phyloP scores from a whole-genome alignment of 1,139 yeast genomes.

The Suhomyces choctaworum region DNA sequence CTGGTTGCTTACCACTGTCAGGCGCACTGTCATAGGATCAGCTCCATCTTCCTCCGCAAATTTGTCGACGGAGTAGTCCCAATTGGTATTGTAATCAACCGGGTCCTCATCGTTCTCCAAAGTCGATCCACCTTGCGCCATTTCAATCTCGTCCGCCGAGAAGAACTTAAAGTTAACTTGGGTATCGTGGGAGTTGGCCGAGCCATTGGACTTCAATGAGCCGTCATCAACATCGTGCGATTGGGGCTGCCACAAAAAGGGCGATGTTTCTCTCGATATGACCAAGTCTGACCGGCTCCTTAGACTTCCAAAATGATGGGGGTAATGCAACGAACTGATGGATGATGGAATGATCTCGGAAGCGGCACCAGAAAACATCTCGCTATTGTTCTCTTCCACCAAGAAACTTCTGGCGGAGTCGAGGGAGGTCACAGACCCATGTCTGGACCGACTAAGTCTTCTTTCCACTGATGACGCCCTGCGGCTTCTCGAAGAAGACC shows the following conservation, averaged over 20 bases:
- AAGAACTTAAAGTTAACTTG: conserved; percentile 69
- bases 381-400: conserved; percentile 55
- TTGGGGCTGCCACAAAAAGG: conserved; percentile 30
- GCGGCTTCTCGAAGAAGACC: conserved; percentile 6
- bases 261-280: conserved; percentile 39
- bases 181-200: conserved; percentile 34
- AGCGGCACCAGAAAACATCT: conserved; percentile 88
- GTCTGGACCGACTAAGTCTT: conserved; percentile 27
- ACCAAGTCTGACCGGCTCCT: conserved; percentile 26
- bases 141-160: conserved; percentile 76
- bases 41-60: conserved; percentile 39
- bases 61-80: conserved; percentile 58
- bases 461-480: conserved; percentile 15
- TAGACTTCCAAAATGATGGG: conserved; percentile 48
- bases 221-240: conserved; percentile 26
- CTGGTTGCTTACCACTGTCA: conserved; percentile 1
- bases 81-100: conserved; percentile 65
- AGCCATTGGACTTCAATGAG: conserved; percentile 32
- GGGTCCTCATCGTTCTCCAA: conserved; percentile 57
- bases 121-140: conserved; percentile 87
- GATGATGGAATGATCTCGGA: conserved; percentile 89
- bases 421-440: conserved; percentile 43
- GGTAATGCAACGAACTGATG: conserved; percentile 82
- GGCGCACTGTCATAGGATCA: conserved; percentile 5
- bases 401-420: conserved; percentile 32